These are phyloP conservation scores for Maudiozyma barnettii DNA, from an alignment of 805 yeast genomes.

Conservation along the genomic window DNA sequence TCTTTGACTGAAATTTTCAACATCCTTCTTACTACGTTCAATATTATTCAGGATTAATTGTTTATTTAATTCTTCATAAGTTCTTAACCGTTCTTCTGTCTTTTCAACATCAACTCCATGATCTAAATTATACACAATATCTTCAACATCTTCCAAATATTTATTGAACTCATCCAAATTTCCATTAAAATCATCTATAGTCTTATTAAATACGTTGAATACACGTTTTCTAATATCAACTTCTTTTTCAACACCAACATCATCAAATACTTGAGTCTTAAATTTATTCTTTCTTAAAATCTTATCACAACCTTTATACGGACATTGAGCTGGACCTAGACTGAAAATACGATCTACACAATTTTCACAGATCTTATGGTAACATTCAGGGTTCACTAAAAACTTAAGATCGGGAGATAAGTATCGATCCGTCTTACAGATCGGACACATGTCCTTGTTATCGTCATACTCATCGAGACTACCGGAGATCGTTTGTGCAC, in stretches of 20 bases:
- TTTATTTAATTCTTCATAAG: constrained; percentile 66
- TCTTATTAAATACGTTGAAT: constrained; percentile 67
- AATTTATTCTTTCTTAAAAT: constrained; percentile 79
- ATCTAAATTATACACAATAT: constrained; percentile 64
- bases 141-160: constrained; percentile 79
- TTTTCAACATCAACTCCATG: constrained; percentile 59
- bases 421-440: constrained; percentile 91
- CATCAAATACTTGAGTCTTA: constrained; percentile 89
- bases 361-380: constrained; percentile 93
- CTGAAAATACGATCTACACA: constrained; percentile 94
- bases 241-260: constrained; percentile 80
- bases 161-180: constrained; percentile 53
- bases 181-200: constrained; percentile 57
- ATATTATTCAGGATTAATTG: constrained; percentile 70
- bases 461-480: constrained; percentile 39
- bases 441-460: constrained; percentile 83
- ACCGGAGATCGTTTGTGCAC: constrained; percentile 2
- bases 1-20: constrained; percentile 48
- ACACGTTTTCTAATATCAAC: constrained; percentile 83
- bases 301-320: constrained; percentile 84
- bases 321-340: constrained; percentile 94
- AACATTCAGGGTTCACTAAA: constrained; percentile 92
- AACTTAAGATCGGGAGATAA: constrained; percentile 88
- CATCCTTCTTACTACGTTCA: constrained; percentile 61
- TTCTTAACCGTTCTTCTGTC: constrained; percentile 55